Evolutionary conservation across 371 early-diverging fungal genomes (phyloP).

Genomic region (Apophysomyces sp.): DNA sequence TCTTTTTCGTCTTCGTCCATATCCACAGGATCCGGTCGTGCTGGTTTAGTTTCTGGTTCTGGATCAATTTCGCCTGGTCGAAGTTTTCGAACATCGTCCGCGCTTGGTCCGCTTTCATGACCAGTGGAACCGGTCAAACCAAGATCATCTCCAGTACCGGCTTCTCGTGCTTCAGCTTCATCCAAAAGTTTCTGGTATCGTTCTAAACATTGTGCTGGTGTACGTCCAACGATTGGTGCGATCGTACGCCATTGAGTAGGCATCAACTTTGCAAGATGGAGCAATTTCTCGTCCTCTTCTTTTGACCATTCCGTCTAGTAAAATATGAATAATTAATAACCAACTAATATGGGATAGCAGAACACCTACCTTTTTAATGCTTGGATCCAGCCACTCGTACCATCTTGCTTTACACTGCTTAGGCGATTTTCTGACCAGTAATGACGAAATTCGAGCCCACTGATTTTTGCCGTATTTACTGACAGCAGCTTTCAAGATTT

Average conservation of each 20-base stretch:
- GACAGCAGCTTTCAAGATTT: conserved; percentile 96
- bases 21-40: conserved; percentile 97
- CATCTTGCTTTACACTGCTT: conserved; percentile 99
- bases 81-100: conserved; percentile 77
- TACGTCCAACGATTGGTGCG: conserved; percentile 96
- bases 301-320: conserved; percentile 94
- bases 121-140: conserved; percentile 67
- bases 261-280: conserved; percentile 97
- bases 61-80: conserved; percentile 98
- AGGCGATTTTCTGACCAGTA: conserved; percentile 92
- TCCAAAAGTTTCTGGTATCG: conserved; percentile 94
- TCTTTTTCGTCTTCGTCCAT: conserved; percentile 99
- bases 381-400: conserved; percentile 98
- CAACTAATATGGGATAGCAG: neutral
- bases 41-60: conserved; percentile 95
- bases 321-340: neutral
- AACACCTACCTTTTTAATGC: conserved; percentile 85
- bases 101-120: conserved; percentile 74
- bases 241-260: conserved; percentile 99
- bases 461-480: conserved; percentile 99
- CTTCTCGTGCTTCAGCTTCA: conserved; percentile 85
- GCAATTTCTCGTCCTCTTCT: conserved; percentile 96
- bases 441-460: conserved; percentile 97
- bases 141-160: conserved; percentile 58
- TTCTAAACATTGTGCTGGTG: conserved; percentile 98